phyloP scores from a whole-genome alignment of 139 green algal species.

The Pleodorina starrii region DNA sequence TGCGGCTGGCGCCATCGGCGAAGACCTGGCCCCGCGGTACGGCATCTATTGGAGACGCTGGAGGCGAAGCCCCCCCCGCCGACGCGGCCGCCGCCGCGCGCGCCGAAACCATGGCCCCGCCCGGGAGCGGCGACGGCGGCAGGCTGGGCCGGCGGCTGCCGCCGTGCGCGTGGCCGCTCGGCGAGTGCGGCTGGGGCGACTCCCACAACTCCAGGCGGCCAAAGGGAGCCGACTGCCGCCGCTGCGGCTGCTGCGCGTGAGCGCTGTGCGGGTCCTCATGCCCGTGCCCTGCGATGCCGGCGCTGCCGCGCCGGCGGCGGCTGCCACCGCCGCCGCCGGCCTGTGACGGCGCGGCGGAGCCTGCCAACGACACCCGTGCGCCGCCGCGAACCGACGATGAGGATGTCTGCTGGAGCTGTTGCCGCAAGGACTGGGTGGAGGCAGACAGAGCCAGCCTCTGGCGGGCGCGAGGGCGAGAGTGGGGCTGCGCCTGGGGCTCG shows the following conservation, averaged over 20 bases:
- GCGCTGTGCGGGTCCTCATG: background rate
- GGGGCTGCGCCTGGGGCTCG: background rate
- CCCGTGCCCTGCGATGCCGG: background rate
- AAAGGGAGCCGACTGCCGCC: background rate
- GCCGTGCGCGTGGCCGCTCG: background rate
- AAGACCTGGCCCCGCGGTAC: too few species aligned
- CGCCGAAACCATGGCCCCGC: too few species aligned
- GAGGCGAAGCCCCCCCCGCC: background rate
- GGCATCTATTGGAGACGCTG: too few species aligned
- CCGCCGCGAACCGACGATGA: background rate
- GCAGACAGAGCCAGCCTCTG: too few species aligned
- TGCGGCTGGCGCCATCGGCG: background rate
- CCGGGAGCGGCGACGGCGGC: background rate
- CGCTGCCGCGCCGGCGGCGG: background rate
- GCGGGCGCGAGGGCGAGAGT: too few species aligned
- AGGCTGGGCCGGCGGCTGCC: background rate
- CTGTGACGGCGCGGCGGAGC: background rate
- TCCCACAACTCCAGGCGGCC: background rate
- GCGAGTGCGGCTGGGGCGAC: conserved; percentile 1
- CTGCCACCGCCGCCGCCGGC: background rate
- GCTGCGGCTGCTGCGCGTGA: background rate
- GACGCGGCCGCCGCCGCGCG: background rate
- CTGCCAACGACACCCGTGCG: background rate
- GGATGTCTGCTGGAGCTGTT: background rate
- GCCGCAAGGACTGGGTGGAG: background rate